A percentile compares a stretch with the other conserved stretches of the same genome.
Conservation (phyloP, 345 rosid genomes). For the Brassica juncea region DNA sequence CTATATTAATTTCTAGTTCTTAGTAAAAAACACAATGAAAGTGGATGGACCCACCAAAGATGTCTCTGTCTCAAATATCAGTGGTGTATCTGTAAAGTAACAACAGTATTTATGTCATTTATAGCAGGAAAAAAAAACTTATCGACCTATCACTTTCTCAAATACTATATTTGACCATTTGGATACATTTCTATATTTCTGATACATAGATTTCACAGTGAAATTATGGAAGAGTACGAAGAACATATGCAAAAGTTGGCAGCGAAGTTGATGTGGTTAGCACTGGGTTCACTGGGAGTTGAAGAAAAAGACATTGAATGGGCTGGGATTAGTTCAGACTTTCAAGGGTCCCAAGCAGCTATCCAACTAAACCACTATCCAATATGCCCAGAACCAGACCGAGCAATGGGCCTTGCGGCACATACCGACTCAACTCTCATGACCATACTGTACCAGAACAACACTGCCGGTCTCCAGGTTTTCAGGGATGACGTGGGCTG, state of each 20-base stretch:
- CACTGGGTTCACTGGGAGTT: conserved; percentile 70
- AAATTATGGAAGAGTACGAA: conserved; percentile 56
- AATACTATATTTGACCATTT: not conserved
- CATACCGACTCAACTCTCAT: conserved; percentile 87
- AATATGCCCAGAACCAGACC: conserved; percentile 81
- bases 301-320: conserved; percentile 53
- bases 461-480: conserved; percentile 71
- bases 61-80: conserved; percentile 10
- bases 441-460: conserved; percentile 75
- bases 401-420: conserved; percentile 90
- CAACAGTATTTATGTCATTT: not conserved
- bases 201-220: conserved; percentile 43
- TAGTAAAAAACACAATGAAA: conserved; percentile 48
- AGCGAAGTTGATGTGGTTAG: conserved; percentile 61
- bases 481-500: conserved; percentile 63
- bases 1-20: not conserved
- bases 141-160: not conserved
- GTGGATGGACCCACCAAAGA: conserved; percentile 53
- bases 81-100: not conserved
- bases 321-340: conserved; percentile 57
- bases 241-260: conserved; percentile 70
- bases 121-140: not conserved
- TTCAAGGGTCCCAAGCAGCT: conserved; percentile 49
- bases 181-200: not conserved
- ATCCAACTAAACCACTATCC: conserved; percentile 81